Evolutionary conservation across 2,329 filamentous ascomycete species (phyloP), one percentile per base, ranked within the genome.

Genomic region (Cladosporium sp.): DNA sequence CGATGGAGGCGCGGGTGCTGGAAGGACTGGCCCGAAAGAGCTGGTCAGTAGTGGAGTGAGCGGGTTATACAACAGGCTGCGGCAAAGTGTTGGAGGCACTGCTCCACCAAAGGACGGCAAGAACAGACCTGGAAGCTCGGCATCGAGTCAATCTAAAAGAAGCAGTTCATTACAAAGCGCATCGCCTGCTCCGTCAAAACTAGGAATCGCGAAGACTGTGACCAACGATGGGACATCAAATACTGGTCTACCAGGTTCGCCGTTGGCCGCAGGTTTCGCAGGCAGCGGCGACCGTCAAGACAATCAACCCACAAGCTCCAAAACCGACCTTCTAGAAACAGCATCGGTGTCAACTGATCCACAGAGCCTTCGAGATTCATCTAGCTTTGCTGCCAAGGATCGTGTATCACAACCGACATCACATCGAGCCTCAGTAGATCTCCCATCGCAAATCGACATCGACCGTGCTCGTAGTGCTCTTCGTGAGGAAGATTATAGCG

Each of bases 1-100:
- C 68, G 89, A 94, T 63, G 89, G 93, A 73, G 91, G 93, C 4
- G 60, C 54, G 6, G 45, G 47, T 9, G 63, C 59, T 37, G 59
- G 56, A 20, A 62, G 66, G 22, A 40, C 63, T 15, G 70, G 70
- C 15, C 64, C 71, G 11, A 74, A 73, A 64, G 72, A 74, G 64
- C 60, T 73, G 34, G 71, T 73, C 56, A 70, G 66, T 58, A 70
- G 66, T 60, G 71, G 72, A 19, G 79, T 97, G 49, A 96, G 89
- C 69, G 92, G 93, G 0, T 78, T 97, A 38, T 97, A 97, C 73
- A 94, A 84, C 74, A 87, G 92, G 38, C 82, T 97, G 66, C 86
- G 87, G 70, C 69, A 70, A 58, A 71, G 67, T 25, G 69, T 74
- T 15, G 66, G 66, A 52, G 65, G 61, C 7, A 59, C 59, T 28